Evolutionary conservation across 768 basidiomycete genomes (phyloP), one percentile per base, ranked within the genome.

Genomic region (Suillus decipiens): DNA sequence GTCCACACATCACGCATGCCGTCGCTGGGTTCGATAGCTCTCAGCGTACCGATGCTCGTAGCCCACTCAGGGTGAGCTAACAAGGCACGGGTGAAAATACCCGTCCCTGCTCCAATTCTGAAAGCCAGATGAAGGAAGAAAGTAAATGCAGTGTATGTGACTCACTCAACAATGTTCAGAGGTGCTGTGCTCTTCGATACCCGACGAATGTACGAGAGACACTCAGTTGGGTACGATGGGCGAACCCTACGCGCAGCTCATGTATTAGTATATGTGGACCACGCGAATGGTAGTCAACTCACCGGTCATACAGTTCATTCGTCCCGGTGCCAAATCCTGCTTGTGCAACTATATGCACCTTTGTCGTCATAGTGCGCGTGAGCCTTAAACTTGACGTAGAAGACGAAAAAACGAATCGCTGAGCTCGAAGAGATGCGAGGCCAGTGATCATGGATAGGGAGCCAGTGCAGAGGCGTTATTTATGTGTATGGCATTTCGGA

Each of bases 61-160:
- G 82, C 68, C 84, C 84, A 88, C 43, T 80, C 82, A 19, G 81
- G 79, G 72, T 92, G 83, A 7, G 84, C 82, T 45, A 96, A 78
- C 28, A 96, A 74, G 3, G 93, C 89, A 11, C 93, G 86, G 12
- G 94, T 93, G 74, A 95, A 96, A 61, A 97, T 87, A 15, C 95
- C 95, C 2, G 93, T 95, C 31, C 95, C 95, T 6, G 89, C 78
- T 12, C 93, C 95, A 37, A 93, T 83, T 71, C 92, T 94, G 66
- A 61, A 54, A 61, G 59, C 51, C 66, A 61, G n/a, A 39, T 22
- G n/a, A 50, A 51, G n/a, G 58, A 50, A 33, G 28, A 31, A 56
- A 59, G 11, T 33, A 39, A 39, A 12, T 7, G 14, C 36, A 36
- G 6, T 12, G 31, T 31, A 8, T 62, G 19, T 31, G 42, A 74